Evolutionary conservation across 2,329 filamentous ascomycete genomes (phyloP).

Genomic region (Tolypocladium sp.): DNA sequence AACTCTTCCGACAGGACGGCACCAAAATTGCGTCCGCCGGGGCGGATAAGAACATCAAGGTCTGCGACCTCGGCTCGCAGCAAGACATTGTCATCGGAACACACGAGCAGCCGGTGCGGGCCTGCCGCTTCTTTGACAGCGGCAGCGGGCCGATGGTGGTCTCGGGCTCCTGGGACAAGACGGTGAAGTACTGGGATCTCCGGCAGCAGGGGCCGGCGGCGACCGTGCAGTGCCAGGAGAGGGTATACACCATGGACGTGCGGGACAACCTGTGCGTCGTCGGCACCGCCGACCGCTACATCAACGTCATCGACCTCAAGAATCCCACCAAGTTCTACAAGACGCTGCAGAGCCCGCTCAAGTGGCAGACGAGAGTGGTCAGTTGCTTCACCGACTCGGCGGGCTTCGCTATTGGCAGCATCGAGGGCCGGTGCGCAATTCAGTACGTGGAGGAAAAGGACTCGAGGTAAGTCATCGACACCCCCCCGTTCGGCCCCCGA

Average conservation of each 20-base stretch:
- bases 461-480: conserved; percentile 41
- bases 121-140: conserved; percentile 68
- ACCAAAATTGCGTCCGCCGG: conserved; percentile 79
- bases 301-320: conserved; percentile 87
- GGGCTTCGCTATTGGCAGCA: conserved; percentile 91
- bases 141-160: conserved; percentile 72
- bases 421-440: conserved; percentile 94
- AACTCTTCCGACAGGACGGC: conserved; percentile 57
- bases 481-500: not conserved
- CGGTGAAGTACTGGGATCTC: conserved; percentile 82
- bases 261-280: conserved; percentile 82
- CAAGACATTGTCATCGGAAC: conserved; percentile 67
- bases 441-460: conserved; percentile 98
- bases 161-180: conserved; percentile 90
- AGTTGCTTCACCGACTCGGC: conserved; percentile 89
- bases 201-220: conserved; percentile 57
- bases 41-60: conserved; percentile 82
- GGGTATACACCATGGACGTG: conserved; percentile 87
- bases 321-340: conserved; percentile 91
- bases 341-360: conserved; percentile 87
- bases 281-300: conserved; percentile 89
- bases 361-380: conserved; percentile 95
- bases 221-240: conserved; percentile 60
- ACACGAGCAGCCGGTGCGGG: conserved; percentile 76
- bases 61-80: conserved; percentile 69